These are phyloP conservation scores for Stemphylium lycopersici DNA, from an alignment of 2,329 filamentous ascomycete species.

Conservation along the genomic window DNA sequence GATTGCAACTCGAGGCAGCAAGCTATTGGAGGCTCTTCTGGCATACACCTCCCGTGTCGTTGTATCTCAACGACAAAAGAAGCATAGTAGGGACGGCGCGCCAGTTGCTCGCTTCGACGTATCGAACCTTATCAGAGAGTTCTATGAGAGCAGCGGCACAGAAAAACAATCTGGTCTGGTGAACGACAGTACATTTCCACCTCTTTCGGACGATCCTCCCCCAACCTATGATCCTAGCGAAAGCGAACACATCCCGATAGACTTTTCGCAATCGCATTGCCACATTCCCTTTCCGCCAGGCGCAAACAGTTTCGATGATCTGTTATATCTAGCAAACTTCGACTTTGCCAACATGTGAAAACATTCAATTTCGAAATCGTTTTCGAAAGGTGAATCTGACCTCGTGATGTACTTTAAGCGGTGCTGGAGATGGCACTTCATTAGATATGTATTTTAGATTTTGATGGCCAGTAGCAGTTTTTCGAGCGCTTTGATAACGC, in stretches of 20 bases:
- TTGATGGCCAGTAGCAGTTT: not conserved
- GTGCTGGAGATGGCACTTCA: no score
- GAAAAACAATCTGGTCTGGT: not conserved
- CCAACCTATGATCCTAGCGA: not conserved
- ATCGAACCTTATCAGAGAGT: not conserved
- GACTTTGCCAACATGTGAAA: not conserved
- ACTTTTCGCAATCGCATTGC: not conserved
- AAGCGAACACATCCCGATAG: not conserved
- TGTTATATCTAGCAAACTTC: not conserved
- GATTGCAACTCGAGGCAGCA: not conserved
- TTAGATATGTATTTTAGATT: not conserved
- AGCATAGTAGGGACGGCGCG: not conserved
- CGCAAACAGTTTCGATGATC: not conserved
- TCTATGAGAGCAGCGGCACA: not conserved
- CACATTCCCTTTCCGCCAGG: not conserved
- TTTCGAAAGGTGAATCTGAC: no score
- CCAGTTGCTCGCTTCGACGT: not conserved
- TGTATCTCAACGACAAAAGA: not conserved
- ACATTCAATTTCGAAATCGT: no score
- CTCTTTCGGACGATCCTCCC: not conserved
- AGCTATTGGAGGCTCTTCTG: not conserved
- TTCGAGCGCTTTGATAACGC: not conserved
- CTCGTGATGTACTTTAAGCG: no score
- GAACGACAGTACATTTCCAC: not conserved
- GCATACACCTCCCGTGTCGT: not conserved